phyloP scores from a whole-genome alignment of 495 filamentous ascomycete species.

The Penicillium nucicola region DNA sequence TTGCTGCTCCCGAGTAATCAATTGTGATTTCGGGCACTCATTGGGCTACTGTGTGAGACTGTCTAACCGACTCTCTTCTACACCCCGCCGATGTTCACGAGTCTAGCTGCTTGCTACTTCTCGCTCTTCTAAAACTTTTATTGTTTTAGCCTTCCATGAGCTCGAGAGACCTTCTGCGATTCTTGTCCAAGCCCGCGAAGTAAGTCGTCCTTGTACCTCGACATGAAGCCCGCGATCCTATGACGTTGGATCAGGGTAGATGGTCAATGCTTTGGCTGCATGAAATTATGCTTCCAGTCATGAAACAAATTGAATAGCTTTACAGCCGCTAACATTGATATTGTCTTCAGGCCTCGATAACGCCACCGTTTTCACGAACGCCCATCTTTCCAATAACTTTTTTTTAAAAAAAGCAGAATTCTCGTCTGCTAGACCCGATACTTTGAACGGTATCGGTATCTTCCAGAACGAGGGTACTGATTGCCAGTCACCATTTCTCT shows the following conservation, averaged over 20 bases:
- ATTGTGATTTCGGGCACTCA: constrained; percentile 20
- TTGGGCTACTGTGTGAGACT: constrained; percentile 14
- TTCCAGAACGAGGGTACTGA: constrained; percentile 64
- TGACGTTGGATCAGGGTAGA: neutral
- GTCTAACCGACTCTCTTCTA: constrained; percentile 12
- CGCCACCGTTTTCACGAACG: constrained; percentile 41
- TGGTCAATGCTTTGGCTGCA: neutral
- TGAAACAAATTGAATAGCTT: neutral
- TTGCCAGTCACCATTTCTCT: constrained; percentile 81
- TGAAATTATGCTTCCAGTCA: neutral
- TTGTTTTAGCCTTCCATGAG: constrained; percentile 68
- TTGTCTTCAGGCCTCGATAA: constrained; percentile 78
- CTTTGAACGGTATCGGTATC: constrained; percentile 83
- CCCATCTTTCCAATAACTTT: constrained; percentile 13
- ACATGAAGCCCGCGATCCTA: neutral
- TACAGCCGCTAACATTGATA: constrained; percentile 7
- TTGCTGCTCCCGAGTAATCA: constrained; percentile 7
- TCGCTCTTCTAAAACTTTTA: constrained; percentile 36
- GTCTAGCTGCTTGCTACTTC: constrained; percentile 35
- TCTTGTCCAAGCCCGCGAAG: constrained; percentile 96
- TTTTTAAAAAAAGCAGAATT: constrained; percentile 55
- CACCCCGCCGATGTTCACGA: constrained; percentile 35
- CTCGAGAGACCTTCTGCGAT: constrained; percentile 86
- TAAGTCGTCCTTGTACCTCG: constrained; percentile 45
- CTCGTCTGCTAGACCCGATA: constrained; percentile 93